A percentile compares a stretch with the other conserved stretches of the same genome.
Evolutionary conservation across 345 rosid genomes (phyloP).

Genomic region (rapeseed (Brassica napus)): DNA sequence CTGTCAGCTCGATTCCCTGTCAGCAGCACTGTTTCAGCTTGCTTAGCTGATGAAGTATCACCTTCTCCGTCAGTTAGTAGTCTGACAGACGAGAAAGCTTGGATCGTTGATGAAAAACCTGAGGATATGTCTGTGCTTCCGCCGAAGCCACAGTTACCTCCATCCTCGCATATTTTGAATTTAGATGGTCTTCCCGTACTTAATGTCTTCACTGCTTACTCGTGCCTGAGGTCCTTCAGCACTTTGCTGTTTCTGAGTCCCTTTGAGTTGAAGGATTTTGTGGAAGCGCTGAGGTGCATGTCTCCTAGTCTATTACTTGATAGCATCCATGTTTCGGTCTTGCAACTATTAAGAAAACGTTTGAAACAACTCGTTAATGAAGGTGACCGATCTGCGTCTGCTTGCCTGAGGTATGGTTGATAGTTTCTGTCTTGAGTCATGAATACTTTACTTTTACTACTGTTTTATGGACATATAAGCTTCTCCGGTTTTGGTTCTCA

Average conservation of each 20-base stretch:
- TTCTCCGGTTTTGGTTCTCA: constrained; percentile 29
- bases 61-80: constrained; percentile 60
- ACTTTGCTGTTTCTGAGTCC: constrained; percentile 83
- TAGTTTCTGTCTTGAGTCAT: background rate
- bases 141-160: constrained; percentile 68
- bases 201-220: constrained; percentile 70
- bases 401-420: constrained; percentile 77
- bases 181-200: constrained; percentile 63
- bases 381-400: constrained; percentile 76
- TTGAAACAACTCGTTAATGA: constrained; percentile 71
- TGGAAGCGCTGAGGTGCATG: constrained; percentile 59
- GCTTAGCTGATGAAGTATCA: constrained; percentile 39
- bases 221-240: constrained; percentile 91
- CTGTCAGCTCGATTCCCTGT: constrained; percentile 48
- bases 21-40: constrained; percentile 29
- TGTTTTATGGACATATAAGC: constrained; percentile 5
- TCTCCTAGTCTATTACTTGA: constrained; percentile 66
- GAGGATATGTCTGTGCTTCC: constrained; percentile 54
- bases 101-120: constrained; percentile 22
- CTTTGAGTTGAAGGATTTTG: constrained; percentile 87
- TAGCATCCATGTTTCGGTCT: constrained; percentile 76
- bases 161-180: constrained; percentile 63
- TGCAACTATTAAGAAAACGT: constrained; percentile 70
- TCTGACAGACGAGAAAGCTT: constrained; percentile 52
- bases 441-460: background rate